Evolutionary conservation across 192 early-diverging fungal species (phyloP), one percentile per base, ranked within the genome.

Genomic region (Endogone sp.): DNA sequence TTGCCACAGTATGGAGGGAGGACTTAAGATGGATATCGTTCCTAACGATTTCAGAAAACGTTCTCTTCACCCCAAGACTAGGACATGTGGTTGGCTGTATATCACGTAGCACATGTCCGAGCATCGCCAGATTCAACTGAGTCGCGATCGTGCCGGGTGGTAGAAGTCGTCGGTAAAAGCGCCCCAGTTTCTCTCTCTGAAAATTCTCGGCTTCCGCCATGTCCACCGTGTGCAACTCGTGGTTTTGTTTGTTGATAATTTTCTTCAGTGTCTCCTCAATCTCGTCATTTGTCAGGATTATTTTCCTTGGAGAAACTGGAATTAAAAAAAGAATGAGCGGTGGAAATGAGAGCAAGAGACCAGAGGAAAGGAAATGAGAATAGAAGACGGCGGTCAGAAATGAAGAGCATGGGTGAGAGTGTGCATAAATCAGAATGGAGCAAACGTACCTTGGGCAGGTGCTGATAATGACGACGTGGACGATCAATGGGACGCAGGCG

Each of bases 101-200:
- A 29, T 64, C 70, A 44, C 6, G 37, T 31, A 71, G 65, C 3
- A 68, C 37, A 22, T 20, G n/a, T 60, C 75, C 75, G 0, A 76
- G 56, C 75, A 76, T 76, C 58, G 56, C 55, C 0, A 76, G 70
- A 6, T 28, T 68, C 29, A 68, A 30, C 59, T 29, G 59, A 59
- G 1, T 28, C 29, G 65, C 75, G 20, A 65, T 3, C 6, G 27
- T 8, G 54, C 62, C 65, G 68, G 65, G 70, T 23, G 75, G 70
- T 62, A 76, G 25, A 56, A 44, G 28, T 62, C 37, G 56, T 30
- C 71, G 65, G 62, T 60, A 76, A 63, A 71, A 68, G 62, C 29
- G 44, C 26, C 70, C 75, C 28, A 76, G 31, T 32, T 3, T 67
- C 55, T 68, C 31, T 56, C 24, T 71, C 56, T 76, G 37, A 49